Evolutionary conservation across 805 yeast species (phyloP).

Genomic region (Starmerella bombi): DNA sequence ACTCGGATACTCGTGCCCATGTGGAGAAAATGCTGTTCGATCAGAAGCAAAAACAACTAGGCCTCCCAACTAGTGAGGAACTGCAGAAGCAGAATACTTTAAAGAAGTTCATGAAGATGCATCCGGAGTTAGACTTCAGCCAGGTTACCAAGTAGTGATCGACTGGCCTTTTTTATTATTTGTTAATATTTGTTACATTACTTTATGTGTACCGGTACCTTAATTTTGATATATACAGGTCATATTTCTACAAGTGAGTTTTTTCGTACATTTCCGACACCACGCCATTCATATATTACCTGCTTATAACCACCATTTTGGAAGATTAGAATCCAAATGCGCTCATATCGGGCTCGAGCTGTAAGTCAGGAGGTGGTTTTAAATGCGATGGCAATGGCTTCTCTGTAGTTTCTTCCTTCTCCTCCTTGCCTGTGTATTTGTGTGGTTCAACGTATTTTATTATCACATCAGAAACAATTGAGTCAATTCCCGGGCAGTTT

Average conservation of each 20-base stretch:
- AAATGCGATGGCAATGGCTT: conserved; percentile 9
- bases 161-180: not conserved
- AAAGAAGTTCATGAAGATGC: conserved; percentile 32
- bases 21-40: conserved; percentile 40
- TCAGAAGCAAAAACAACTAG: conserved; percentile 32
- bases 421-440: too few species aligned
- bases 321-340: conserved; percentile 50
- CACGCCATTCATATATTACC: too few species aligned
- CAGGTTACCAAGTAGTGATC: conserved; percentile 23
- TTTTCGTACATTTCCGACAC: too few species aligned
- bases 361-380: conserved; percentile 36
- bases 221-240: too few species aligned
- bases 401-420: too few species aligned
- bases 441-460: too few species aligned
- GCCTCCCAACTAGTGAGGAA: conserved; percentile 31
- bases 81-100: conserved; percentile 26
- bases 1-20: conserved; percentile 32
- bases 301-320: too few species aligned
- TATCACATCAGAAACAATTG: too few species aligned
- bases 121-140: conserved; percentile 34
- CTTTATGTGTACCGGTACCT: too few species aligned
- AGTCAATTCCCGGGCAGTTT: too few species aligned
- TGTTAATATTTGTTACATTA: not conserved
- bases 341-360: conserved; percentile 67
- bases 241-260: not conserved